A percentile compares a stretch with the other conserved stretches of the same genome.
phyloP scores from a whole-genome alignment of 768 basidiomycete species.

The Infundibulicybe gibba region DNA sequence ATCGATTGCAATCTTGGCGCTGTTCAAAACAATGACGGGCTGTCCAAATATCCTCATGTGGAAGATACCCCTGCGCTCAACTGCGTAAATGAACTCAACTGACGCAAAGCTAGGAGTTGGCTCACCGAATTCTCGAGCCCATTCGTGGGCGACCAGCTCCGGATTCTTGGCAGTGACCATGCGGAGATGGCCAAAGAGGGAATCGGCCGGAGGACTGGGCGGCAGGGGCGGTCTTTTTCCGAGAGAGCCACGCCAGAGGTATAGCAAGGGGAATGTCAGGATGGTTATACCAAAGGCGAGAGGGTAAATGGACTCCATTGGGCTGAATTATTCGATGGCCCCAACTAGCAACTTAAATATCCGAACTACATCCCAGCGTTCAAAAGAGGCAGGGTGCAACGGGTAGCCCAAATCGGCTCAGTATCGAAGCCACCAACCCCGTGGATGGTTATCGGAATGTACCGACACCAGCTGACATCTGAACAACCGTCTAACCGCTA shows the following conservation, averaged over 20 bases:
- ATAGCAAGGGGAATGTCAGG: not conserved
- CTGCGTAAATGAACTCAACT: not conserved
- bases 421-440: no score
- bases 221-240: constrained; percentile 9
- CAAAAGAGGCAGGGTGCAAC: no score
- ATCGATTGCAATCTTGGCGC: constrained; percentile 18
- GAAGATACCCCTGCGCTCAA: constrained; percentile 17
- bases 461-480: no score
- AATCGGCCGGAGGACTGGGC: constrained; percentile 18
- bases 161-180: constrained; percentile 14
- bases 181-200: constrained; percentile 18
- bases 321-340: no score
- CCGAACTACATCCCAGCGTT: no score
- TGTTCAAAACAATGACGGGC: constrained; percentile 18
- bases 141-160: constrained; percentile 17
- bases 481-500: no score
- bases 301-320: no score
- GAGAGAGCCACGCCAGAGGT: not conserved
- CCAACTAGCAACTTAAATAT: no score
- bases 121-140: constrained; percentile 24
- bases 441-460: no score
- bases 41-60: constrained; percentile 20
- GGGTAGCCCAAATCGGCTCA: no score
- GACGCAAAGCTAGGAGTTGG: not conserved
- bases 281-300: not conserved